Percentiles rank a stretch among this genome's conserved stretches.
phyloP scores from a whole-genome alignment of 1,139 yeast genomes.

The Hansenula sp. region DNA sequence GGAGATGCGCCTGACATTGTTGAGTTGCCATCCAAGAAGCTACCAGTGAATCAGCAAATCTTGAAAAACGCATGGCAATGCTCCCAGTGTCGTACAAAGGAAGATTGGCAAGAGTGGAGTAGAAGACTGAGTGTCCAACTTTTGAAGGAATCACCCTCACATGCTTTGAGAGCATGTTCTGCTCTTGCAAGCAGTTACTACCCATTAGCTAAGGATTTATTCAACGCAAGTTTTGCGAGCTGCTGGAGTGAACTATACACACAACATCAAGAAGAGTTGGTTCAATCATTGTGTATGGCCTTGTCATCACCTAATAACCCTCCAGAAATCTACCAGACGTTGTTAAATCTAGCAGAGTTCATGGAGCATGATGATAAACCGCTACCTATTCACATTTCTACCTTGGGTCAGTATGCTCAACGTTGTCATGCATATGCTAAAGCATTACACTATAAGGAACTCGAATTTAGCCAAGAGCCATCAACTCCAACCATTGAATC shows the following conservation, averaged over 20 bases:
- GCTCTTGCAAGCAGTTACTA: constrained; percentile 84
- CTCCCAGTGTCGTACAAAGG: constrained; percentile 80
- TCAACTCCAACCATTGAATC: constrained; percentile 91
- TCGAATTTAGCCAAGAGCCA: constrained; percentile 92
- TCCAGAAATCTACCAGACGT: constrained; percentile 90
- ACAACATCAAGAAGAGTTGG: constrained; percentile 89
- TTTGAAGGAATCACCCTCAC: constrained; percentile 90
- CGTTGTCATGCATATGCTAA: constrained; percentile 97
- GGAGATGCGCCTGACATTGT: constrained; percentile 60
- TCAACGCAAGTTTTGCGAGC: constrained; percentile 92
- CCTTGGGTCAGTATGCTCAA: constrained; percentile 90
- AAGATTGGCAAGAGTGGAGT: constrained; percentile 99
- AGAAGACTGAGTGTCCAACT: constrained; percentile 81
- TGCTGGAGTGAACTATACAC: constrained; percentile 94
- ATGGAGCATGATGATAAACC: constrained; percentile 98
- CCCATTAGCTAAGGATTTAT: constrained; percentile 85
- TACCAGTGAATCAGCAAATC: constrained; percentile 47
- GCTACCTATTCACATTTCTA: constrained; percentile 83
- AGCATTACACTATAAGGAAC: constrained; percentile 91
- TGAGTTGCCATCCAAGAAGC: constrained; percentile 67
- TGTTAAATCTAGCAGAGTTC: constrained; percentile 87
- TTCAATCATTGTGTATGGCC: constrained; percentile 82
- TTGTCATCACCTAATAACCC: constrained; percentile 89
- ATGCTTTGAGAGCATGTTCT: constrained; percentile 91
- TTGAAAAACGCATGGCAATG: constrained; percentile 88